These are phyloP conservation scores for Chlorella sorokiniana DNA, from an alignment of 139 green algal species.

Conservation along the genomic window DNA sequence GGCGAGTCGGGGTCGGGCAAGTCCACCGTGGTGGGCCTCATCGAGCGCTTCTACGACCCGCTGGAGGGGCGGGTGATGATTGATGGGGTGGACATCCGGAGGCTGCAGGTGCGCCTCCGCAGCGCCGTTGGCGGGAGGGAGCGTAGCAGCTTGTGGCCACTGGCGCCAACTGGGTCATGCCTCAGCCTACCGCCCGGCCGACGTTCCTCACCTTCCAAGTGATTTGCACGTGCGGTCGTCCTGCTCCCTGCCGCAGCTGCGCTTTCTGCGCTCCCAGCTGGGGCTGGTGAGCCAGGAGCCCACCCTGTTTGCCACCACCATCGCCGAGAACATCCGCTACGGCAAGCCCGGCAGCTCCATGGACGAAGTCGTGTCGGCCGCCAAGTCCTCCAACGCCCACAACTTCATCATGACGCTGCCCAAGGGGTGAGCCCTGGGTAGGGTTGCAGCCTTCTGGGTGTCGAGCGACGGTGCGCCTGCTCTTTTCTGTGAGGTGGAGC, in stretches of 20 bases:
- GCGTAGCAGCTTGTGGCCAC: too few relatives aligned
- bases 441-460: not conserved
- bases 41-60: conserved; percentile 89
- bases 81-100: conserved; percentile 72
- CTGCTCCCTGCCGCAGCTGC: too few relatives aligned
- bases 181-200: too few relatives aligned
- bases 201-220: too few relatives aligned
- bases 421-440: conserved; percentile 54
- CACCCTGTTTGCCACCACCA: conserved; percentile 77
- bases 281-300: conserved; percentile 88
- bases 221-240: too few relatives aligned
- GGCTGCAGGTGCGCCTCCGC: conserved; percentile 1
- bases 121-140: too few relatives aligned
- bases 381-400: conserved; percentile 74
- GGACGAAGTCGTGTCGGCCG: conserved; percentile 71
- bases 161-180: too few relatives aligned
- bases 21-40: conserved; percentile 84
- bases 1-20: conserved; percentile 91
- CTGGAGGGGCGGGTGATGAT: conserved; percentile 63
- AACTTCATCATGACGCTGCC: conserved; percentile 81
- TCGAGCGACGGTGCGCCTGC: too few relatives aligned
- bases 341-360: conserved; percentile 48
- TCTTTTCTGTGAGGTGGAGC: too few relatives aligned
- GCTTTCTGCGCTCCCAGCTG: conserved; percentile 72
- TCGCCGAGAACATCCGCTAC: conserved; percentile 85